Percentiles rank a stretch among this genome's conserved stretches.
Evolutionary conservation across 2,329 filamentous ascomycete species (phyloP).

Genomic region (Fusarium palustre): DNA sequence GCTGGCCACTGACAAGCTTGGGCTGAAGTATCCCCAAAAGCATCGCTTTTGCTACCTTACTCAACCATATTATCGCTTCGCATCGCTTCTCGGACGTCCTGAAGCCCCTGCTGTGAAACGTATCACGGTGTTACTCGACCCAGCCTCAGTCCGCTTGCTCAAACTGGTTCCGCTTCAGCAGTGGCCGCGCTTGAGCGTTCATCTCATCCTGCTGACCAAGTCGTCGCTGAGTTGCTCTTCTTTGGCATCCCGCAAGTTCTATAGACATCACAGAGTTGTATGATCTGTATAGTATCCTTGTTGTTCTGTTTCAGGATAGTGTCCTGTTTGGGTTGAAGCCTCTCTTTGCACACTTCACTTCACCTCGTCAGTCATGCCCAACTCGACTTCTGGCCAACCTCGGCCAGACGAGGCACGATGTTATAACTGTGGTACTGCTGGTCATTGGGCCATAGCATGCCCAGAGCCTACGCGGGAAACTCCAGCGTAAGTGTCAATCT

Average conservation of each 20-base stretch:
- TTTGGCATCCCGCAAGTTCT: conserved; percentile 13
- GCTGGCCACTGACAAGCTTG: conserved; percentile 30
- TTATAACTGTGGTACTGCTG: conserved; percentile 65
- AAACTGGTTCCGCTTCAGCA: conserved; percentile 19
- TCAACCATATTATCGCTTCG: neutral
- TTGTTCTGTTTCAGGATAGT: conserved; percentile 1
- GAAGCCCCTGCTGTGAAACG: conserved; percentile 31
- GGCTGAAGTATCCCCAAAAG: conserved; percentile 33
- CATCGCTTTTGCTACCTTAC: conserved; percentile 14
- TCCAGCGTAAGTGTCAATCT: conserved; percentile 60
- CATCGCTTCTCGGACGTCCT: conserved; percentile 16
- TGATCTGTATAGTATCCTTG: neutral
- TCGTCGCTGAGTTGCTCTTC: neutral
- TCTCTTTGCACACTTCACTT: conserved; percentile 1
- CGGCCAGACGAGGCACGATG: conserved; percentile 57
- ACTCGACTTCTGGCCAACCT: conserved; percentile 47
- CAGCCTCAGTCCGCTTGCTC: conserved; percentile 30
- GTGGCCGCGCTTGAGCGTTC: conserved; percentile 21
- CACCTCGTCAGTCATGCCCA: conserved; percentile 44
- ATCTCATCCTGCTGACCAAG: conserved; percentile 24
- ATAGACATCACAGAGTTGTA: conserved; percentile 13
- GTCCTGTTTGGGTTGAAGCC: conserved; percentile 7
- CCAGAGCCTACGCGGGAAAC: conserved; percentile 62
- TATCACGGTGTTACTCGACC: conserved; percentile 35
- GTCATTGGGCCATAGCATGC: conserved; percentile 66